A percentile compares a stretch with the other conserved stretches of the same genome.
phyloP scores from a whole-genome alignment of 768 basidiomycete genomes.

The Mycena floridula region DNA sequence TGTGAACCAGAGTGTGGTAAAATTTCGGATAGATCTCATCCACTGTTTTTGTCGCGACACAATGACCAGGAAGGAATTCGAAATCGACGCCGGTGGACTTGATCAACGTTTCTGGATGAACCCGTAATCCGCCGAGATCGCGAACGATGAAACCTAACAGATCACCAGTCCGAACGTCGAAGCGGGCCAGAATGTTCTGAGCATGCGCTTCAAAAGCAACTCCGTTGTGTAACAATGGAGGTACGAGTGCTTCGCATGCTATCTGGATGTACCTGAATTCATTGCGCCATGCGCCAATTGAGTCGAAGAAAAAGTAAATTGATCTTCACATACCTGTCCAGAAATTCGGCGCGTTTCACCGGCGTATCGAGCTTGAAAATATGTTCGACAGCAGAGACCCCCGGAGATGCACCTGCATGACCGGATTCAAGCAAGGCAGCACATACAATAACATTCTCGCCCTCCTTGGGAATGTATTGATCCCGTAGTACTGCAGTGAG shows the following conservation, averaged over 20 bases:
- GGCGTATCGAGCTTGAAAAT: constrained; percentile 39
- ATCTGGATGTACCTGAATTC: constrained; percentile 45
- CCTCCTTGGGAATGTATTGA: constrained; percentile 29
- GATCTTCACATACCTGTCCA: constrained; percentile 33
- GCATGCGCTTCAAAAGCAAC: constrained; percentile 61
- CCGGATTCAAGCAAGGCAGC: constrained; percentile 49
- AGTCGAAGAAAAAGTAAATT: no score
- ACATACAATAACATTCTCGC: constrained; percentile 41
- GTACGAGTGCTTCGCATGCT: constrained; percentile 46
- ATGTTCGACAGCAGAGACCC: constrained; percentile 41
- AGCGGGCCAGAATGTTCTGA: constrained; percentile 48
- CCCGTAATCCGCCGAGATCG: constrained; percentile 51
- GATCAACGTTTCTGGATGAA: constrained; percentile 43
- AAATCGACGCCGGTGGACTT: constrained; percentile 45
- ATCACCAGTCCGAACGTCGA: constrained; percentile 33
- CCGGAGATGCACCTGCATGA: constrained; percentile 33
- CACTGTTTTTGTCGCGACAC: constrained; percentile 38
- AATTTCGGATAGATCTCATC: constrained; percentile 51
- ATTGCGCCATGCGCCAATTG: no score
- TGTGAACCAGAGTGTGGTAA: constrained; percentile 56
- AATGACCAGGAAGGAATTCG: constrained; percentile 47
- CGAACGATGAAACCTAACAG: constrained; percentile 48
- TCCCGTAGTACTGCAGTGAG: constrained; percentile 44
- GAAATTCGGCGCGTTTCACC: constrained; percentile 38
- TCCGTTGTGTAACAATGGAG: constrained; percentile 45